Percentiles rank a stretch among this genome's conserved stretches.
Evolutionary conservation across 2,329 filamentous ascomycete genomes (phyloP).

Genomic region (Waltergamsia citrina): DNA sequence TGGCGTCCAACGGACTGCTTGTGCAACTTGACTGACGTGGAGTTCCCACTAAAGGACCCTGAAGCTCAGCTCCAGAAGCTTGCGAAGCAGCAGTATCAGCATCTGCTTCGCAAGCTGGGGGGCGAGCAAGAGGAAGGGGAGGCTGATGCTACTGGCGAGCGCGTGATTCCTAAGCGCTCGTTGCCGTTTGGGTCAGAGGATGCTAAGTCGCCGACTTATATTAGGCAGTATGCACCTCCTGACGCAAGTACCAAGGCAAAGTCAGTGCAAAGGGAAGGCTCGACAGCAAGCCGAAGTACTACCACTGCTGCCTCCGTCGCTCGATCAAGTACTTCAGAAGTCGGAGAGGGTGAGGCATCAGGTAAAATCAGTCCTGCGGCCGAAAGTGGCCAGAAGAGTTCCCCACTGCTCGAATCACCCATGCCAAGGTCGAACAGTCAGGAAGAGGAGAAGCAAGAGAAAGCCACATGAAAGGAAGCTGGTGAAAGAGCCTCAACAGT

Average conservation of each 20-base stretch:
- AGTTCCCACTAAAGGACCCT: conserved; percentile 53
- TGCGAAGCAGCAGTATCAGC: conserved; percentile 54
- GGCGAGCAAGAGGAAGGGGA: conserved; percentile 15
- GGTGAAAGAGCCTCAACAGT: too few relatives aligned
- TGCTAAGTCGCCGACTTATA: conserved; percentile 9
- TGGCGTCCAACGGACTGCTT: conserved; percentile 42
- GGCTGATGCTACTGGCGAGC: conserved; percentile 18
- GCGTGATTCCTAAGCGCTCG: conserved; percentile 36
- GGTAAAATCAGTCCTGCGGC: background rate
- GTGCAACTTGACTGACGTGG: conserved; percentile 46
- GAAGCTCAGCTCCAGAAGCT: conserved; percentile 60
- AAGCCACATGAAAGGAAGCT: too few relatives aligned
- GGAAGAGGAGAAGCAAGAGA: too few relatives aligned
- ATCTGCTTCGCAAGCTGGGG: conserved; percentile 45
- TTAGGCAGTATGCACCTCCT: background rate
- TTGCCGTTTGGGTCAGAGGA: conserved; percentile 45
- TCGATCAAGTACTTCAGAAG: background rate
- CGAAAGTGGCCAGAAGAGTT: background rate
- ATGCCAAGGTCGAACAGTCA: background rate
- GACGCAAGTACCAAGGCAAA: background rate
- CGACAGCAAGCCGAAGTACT: background rate
- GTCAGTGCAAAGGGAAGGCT: background rate
- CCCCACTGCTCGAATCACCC: background rate
- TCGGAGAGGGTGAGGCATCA: background rate
- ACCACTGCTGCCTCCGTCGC: background rate